These are phyloP conservation scores for Phialophora macrospora DNA, from an alignment of 2,329 filamentous ascomycete species.

Conservation along the genomic window DNA sequence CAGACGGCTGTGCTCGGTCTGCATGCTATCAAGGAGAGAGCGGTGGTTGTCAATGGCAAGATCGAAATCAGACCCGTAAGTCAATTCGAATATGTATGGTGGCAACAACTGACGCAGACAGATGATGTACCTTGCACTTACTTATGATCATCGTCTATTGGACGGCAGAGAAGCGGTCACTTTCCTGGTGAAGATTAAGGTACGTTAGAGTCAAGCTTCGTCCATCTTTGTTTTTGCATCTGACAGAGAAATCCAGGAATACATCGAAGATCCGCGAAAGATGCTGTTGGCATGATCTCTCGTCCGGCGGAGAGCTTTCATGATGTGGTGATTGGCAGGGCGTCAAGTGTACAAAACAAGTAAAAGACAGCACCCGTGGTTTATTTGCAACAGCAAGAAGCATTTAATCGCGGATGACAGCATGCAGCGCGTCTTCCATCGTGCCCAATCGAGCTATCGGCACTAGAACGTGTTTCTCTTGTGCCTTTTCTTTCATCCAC, in stretches of 20 bases:
- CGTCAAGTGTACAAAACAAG: conserved; percentile 19
- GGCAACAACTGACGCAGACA: conserved; percentile 39
- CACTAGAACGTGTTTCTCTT: background rate
- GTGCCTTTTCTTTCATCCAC: background rate
- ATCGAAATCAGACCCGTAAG: conserved; percentile 82
- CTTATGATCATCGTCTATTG: conserved; percentile 94
- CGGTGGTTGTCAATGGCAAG: conserved; percentile 89
- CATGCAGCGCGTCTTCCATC: conserved; percentile 7
- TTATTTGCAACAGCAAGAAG: conserved; percentile 8
- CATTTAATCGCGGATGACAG: conserved; percentile 8
- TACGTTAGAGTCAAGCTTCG: conserved; percentile 8
- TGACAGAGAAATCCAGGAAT: conserved; percentile 30
- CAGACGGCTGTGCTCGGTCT: conserved; percentile 76
- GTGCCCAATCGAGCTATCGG: background rate
- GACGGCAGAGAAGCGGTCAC: conserved; percentile 95
- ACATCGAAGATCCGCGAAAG: conserved; percentile 38
- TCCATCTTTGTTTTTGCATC: background rate
- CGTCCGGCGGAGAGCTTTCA: background rate
- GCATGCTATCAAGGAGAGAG: conserved; percentile 94
- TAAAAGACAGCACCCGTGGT: conserved; percentile 1
- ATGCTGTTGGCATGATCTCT: conserved; percentile 34
- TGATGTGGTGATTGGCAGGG: background rate
- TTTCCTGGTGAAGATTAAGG: conserved; percentile 93
- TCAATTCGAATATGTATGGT: conserved; percentile 16
- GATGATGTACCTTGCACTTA: conserved; percentile 99